phyloP scores from a whole-genome alignment of 2,329 filamentous ascomycete species.

The Elsinoe arachidis region DNA sequence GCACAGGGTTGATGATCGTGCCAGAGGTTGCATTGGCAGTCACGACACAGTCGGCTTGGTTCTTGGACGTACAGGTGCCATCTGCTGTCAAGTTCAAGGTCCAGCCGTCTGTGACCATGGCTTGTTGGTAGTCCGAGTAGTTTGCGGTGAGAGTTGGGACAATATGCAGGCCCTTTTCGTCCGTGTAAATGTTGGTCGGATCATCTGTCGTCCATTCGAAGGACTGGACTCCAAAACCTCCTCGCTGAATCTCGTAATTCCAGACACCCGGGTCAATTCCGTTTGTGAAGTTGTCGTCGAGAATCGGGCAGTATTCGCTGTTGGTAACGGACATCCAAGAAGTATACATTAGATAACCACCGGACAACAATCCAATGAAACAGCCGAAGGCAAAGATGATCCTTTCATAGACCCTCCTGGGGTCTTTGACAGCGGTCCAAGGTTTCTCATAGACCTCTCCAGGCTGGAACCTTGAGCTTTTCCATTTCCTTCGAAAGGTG shows the following conservation, averaged over 20 bases:
- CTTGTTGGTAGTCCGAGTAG: slow-evolving; percentile 30
- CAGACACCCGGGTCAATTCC: slow-evolving; percentile 39
- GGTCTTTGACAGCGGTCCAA: slow-evolving; percentile 14
- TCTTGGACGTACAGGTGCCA: slow-evolving; percentile 36
- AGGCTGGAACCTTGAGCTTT: slow-evolving; percentile 4
- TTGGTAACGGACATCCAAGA: slow-evolving; percentile 5
- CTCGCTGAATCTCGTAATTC: slow-evolving; percentile 38
- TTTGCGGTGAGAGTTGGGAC: slow-evolving; percentile 43
- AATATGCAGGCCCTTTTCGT: slow-evolving; percentile 45
- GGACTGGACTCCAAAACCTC: slow-evolving; percentile 34
- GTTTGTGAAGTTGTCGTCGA: slow-evolving; percentile 42
- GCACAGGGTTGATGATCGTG: slow-evolving; percentile 42
- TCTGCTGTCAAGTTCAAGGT: slow-evolving; percentile 38
- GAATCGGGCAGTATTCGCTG: slow-evolving; percentile 42
- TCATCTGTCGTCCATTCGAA: slow-evolving; percentile 50
- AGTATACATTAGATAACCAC: not conserved
- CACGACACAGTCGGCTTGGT: slow-evolving; percentile 31
- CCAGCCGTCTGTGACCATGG: slow-evolving; percentile 17
- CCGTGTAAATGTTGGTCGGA: slow-evolving; percentile 40
- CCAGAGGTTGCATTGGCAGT: slow-evolving; percentile 37
- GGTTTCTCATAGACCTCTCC: slow-evolving; percentile 16
- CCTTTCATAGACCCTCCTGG: slow-evolving; percentile 12
- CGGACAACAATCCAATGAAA: slow-evolving; percentile 7
- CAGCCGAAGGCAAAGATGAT: slow-evolving; percentile 13
- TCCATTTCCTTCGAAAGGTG: not conserved